phyloP scores from a whole-genome alignment of 208 protist genomes.

The Trypanosomatidae sp. region DNA sequence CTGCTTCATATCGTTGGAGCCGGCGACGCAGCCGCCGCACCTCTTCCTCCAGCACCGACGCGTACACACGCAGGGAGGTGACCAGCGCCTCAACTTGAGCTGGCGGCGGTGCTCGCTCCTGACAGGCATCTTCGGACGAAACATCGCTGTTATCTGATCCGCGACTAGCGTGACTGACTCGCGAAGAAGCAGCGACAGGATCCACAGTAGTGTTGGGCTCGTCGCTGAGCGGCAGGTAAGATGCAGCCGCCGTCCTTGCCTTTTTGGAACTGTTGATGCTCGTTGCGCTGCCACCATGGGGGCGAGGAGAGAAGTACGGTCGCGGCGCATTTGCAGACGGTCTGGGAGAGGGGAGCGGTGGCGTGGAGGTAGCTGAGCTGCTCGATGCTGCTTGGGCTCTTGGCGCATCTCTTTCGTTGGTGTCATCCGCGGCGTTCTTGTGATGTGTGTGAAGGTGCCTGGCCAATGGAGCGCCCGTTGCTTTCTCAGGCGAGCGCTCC shows the following conservation, averaged over 20 bases:
- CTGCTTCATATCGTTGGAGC: slow-evolving; percentile 3
- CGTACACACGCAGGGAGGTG: neutral
- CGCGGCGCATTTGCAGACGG: neutral
- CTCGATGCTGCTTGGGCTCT: neutral
- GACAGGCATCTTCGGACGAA: neutral
- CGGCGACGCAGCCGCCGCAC: slow-evolving; percentile 4
- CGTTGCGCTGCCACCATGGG: neutral
- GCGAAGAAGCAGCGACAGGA: neutral
- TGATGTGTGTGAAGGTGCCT: neutral
- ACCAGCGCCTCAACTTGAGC: neutral
- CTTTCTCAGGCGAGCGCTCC: neutral
- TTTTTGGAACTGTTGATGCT: neutral
- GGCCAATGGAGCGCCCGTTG: neutral
- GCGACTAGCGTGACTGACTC: neutral
- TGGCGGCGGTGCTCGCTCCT: neutral
- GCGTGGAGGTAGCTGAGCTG: neutral
- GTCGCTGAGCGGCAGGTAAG: neutral
- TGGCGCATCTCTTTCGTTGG: neutral
- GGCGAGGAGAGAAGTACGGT: neutral
- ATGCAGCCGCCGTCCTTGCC: neutral
- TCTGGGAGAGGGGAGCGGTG: neutral
- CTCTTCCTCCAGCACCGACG: slow-evolving; percentile 7
- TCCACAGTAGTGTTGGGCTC: neutral
- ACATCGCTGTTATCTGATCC: neutral
- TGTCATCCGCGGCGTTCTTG: neutral